phyloP scores from a whole-genome alignment of 108 stramenopile species.

The Parietichytrium sp. region DNA sequence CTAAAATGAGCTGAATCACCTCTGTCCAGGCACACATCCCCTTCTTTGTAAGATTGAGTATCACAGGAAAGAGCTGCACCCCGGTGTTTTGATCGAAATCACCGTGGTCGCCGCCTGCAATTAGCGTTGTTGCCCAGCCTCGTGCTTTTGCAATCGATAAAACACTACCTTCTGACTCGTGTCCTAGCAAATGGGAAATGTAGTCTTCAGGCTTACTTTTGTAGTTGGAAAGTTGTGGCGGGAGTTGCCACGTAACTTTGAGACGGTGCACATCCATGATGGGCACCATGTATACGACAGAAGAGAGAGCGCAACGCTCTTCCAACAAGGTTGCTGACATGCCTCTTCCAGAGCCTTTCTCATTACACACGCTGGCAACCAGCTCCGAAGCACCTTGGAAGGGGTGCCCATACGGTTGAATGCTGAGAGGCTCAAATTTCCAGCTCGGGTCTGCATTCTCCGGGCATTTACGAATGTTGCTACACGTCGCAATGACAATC shows the following conservation, averaged over 20 bases:
- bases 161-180: constrained; percentile 87
- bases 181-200: constrained; percentile 86
- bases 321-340: constrained; percentile 12
- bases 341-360: neutral
- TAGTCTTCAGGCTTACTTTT: constrained; percentile 73
- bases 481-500: constrained; percentile 68
- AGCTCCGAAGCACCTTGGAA: neutral
- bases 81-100: constrained; percentile 60
- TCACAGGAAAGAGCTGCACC: constrained; percentile 69
- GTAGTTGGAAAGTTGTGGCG: constrained; percentile 59
- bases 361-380: neutral
- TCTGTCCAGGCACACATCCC: constrained; percentile 28
- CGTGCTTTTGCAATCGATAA: constrained; percentile 71
- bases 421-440: neutral
- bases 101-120: constrained; percentile 66
- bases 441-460: neutral
- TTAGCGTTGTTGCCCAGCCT: constrained; percentile 72
- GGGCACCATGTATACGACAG: constrained; percentile 74
- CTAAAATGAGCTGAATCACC: constrained; percentile 39
- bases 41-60: constrained; percentile 70
- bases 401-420: neutral
- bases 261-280: constrained; percentile 75
- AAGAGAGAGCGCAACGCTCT: neutral
- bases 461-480: constrained; percentile 75
- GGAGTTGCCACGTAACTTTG: constrained; percentile 79